phyloP scores from a whole-genome alignment of 2,329 filamentous ascomycete species.

The Cytospora piceicola region DNA sequence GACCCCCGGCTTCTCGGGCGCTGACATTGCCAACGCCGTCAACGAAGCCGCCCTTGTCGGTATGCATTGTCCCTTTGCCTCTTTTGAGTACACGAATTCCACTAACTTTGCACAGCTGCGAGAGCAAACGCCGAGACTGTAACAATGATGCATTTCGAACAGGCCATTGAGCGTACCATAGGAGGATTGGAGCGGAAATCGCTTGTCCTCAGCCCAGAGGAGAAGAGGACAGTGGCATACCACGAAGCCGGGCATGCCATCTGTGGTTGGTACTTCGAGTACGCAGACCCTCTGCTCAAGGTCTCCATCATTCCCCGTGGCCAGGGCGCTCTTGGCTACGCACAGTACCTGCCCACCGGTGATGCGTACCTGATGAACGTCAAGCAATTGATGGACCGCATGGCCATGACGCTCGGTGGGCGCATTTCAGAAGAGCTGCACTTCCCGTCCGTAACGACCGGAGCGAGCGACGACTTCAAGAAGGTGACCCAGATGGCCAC shows the following conservation, averaged over 20 bases:
- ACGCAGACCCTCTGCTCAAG: slow-evolving; percentile 95
- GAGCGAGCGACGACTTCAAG: slow-evolving; percentile 95
- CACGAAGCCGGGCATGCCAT: slow-evolving; percentile 93
- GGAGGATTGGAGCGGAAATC: slow-evolving; percentile 98
- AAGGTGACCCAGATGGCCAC: slow-evolving; percentile 97
- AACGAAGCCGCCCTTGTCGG: slow-evolving; percentile 97
- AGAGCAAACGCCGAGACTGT: slow-evolving; percentile 80
- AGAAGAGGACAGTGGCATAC: slow-evolving; percentile 70
- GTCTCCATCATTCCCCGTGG: slow-evolving; percentile 98
- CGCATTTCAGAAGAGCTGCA: slow-evolving; percentile 95
- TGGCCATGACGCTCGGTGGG: slow-evolving; percentile 98
- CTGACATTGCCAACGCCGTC: slow-evolving; percentile 97
- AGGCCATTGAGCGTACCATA: slow-evolving; percentile 95
- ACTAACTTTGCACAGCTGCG: slow-evolving; percentile 63
- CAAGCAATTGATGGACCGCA: slow-evolving; percentile 96
- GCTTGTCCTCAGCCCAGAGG: slow-evolving; percentile 85
- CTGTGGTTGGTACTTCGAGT: slow-evolving; percentile 96
- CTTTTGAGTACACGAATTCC: not conserved
- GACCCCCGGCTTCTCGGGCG: slow-evolving; percentile 95
- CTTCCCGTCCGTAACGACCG: slow-evolving; percentile 94
- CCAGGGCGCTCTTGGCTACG: slow-evolving; percentile 90
- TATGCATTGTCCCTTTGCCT: slow-evolving; percentile 51
- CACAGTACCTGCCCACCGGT: slow-evolving; percentile 89
- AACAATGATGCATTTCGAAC: slow-evolving; percentile 89
- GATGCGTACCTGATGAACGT: slow-evolving; percentile 97